phyloP scores from a whole-genome alignment of 2,329 filamentous ascomycete genomes.

The Clarireedia homoeocarpa region DNA sequence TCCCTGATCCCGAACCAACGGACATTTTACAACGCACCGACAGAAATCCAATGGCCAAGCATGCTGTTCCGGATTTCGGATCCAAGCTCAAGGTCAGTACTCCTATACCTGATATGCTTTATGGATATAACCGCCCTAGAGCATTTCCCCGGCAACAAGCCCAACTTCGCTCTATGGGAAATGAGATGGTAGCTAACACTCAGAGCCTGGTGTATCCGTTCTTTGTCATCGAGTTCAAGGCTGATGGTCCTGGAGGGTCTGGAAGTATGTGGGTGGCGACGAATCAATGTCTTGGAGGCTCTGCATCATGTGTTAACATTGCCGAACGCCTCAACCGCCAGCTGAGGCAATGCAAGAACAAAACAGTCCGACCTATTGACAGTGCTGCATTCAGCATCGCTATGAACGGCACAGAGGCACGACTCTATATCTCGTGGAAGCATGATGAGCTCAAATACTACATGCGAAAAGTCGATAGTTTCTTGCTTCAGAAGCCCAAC shows the following conservation, averaged over 20 bases:
- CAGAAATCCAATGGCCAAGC: neutral
- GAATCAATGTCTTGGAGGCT: conserved; percentile 12
- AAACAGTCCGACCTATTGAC: conserved; percentile 18
- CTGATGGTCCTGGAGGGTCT: neutral
- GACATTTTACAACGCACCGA: neutral
- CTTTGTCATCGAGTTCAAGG: neutral
- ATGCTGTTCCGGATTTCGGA: neutral
- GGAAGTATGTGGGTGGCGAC: neutral
- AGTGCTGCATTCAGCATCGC: conserved; percentile 30
- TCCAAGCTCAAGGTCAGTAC: neutral
- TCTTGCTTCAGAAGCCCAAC: conserved; percentile 26
- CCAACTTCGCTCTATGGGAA: conserved; percentile 10
- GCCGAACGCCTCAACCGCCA: conserved; percentile 19
- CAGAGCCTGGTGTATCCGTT: conserved; percentile 1
- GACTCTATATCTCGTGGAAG: conserved; percentile 27
- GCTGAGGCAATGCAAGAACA: conserved; percentile 13
- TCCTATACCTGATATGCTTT: neutral
- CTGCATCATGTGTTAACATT: conserved; percentile 29
- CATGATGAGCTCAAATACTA: conserved; percentile 28
- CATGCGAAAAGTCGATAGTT: conserved; percentile 22
- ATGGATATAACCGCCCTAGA: conserved; percentile 9
- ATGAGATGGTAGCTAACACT: conserved; percentile 16
- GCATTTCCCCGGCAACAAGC: conserved; percentile 18
- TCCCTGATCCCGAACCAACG: neutral
- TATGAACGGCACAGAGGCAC: conserved; percentile 22